phyloP scores from a whole-genome alignment of 1,284 basidiomycete genomes.

The Cerrena zonata region DNA sequence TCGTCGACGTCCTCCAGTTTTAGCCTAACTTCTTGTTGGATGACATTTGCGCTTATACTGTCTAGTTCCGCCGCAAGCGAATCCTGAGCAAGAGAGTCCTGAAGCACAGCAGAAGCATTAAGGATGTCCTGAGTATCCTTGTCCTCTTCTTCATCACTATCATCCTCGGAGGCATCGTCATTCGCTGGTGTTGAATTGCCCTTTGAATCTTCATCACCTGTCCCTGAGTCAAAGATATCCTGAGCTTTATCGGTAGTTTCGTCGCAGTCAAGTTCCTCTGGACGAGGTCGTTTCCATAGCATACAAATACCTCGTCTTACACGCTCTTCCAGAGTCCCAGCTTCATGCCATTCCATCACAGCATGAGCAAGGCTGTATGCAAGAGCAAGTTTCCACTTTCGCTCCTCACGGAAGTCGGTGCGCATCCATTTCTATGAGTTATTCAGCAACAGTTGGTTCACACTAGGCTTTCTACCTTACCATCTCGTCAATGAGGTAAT shows the following conservation, averaged over 20 bases:
- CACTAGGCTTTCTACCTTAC: slow-evolving; percentile 44
- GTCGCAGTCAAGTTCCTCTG: slow-evolving; percentile 21
- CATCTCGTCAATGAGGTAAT: slow-evolving; percentile 95
- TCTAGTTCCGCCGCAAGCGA: slow-evolving; percentile 14
- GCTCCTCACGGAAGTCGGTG: slow-evolving; percentile 89
- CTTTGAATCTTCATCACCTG: slow-evolving; percentile 21
- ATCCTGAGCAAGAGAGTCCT: slow-evolving; percentile 45
- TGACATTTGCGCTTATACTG: slow-evolving; percentile 21
- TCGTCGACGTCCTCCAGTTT: slow-evolving; percentile 66
- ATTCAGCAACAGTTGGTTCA: not conserved
- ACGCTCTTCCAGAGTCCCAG: slow-evolving; percentile 60
- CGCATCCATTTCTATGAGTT: slow-evolving; percentile 93
- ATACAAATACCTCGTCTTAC: slow-evolving; percentile 64
- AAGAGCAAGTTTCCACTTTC: slow-evolving; percentile 84
- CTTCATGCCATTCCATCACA: slow-evolving; percentile 83
- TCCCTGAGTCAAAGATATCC: slow-evolving; percentile 3
- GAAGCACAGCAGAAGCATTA: slow-evolving; percentile 46
- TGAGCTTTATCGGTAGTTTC: slow-evolving; percentile 2
- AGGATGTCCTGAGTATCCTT: slow-evolving; percentile 46
- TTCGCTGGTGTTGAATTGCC: slow-evolving; percentile 27
- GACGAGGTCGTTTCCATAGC: slow-evolving; percentile 51
- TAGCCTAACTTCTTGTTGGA: slow-evolving; percentile 38
- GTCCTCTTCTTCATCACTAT: slow-evolving; percentile 56
- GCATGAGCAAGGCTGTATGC: slow-evolving; percentile 83
- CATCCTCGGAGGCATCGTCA: slow-evolving; percentile 44